Conservation (phyloP, 2,329 filamentous ascomycete genomes). For the Exophiala alcalophila region DNA sequence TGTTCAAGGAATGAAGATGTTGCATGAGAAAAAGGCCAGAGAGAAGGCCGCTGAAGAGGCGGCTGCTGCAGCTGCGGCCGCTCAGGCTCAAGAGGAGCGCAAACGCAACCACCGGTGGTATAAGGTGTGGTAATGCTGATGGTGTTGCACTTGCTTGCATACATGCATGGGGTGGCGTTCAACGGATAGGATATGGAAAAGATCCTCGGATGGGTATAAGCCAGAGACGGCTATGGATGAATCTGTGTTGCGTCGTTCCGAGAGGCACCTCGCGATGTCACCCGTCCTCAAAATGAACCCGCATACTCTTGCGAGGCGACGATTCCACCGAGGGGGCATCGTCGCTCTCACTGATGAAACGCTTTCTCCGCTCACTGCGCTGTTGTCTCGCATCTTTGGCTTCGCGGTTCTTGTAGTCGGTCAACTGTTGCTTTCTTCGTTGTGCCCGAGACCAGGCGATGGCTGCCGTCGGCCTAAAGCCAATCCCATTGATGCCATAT, state of each 20-base stretch:
- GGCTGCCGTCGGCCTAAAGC: constrained; percentile 60
- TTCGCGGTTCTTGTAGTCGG: constrained; percentile 59
- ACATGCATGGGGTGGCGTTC: constrained; percentile 25
- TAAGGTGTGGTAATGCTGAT: constrained; percentile 44
- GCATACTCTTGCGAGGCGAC: constrained; percentile 28
- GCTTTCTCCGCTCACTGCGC: constrained; percentile 51
- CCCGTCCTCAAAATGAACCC: constrained; percentile 24
- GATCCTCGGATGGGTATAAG: background rate
- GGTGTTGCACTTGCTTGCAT: constrained; percentile 19
- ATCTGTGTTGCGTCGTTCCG: background rate
- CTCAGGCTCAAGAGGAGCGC: constrained; percentile 39
- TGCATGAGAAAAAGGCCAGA: constrained; percentile 64
- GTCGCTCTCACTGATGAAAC: constrained; percentile 18
- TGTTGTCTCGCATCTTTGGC: constrained; percentile 57
- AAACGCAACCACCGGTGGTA: constrained; percentile 46
- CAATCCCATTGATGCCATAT: constrained; percentile 62
- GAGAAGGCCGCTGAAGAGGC: constrained; percentile 41
- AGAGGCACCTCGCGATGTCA: constrained; percentile 7
- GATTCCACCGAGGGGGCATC: constrained; percentile 15
- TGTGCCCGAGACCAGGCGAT: constrained; percentile 56
- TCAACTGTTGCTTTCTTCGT: constrained; percentile 56
- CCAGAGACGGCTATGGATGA: background rate
- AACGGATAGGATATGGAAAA: background rate
- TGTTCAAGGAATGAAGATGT: constrained; percentile 74
- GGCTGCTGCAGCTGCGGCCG: constrained; percentile 36